Base-by-base conservation (phyloP, 805 yeast genomes). In the Nakazawaea ishiwadae region DNA sequence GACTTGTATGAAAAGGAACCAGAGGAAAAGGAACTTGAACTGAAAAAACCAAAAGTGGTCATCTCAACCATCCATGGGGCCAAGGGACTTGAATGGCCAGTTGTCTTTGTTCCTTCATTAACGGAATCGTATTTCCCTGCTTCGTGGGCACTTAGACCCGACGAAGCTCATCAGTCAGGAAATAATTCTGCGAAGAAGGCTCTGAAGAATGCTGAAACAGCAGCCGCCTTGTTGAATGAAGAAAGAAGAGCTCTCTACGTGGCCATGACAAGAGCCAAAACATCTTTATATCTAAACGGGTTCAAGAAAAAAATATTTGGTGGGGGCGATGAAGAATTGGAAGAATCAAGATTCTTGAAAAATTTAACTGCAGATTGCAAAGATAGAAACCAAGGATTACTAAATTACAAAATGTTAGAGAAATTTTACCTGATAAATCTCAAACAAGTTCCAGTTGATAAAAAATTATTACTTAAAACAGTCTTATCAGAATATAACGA, bases 11-110 rank as follows among this genome's bases (percentile, higher is more conserved):
- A 65, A 38, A 47, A 55, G 1, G 42, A 44, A 33, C 18, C 28
- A n/a, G 64, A 58, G 3, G 50, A 48, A 5, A 10, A 23, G 10
- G 10, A 7, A 23, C 10, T 27, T 10, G 10, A 7, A 23, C 10
- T 27, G 3, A 40, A 37, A 17, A 38, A 26, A 1, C 51, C 59
- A 3, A 54, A 51, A 34, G 59, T 62, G 6, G 50, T 56, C 1
- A 54, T 91, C 0, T 83, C 95, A 0, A 93, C 98, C 0, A 83
- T 91, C 10, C 99, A 91, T 56, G 87, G 89, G 0, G 79, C 97
- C 1, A 91, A 91, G 57, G 99, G 99, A 1, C 66, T 90, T 2
- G 99, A 91, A 56, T 91, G 98, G 97, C 91, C 96, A 0, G 77
- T 86, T 11, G 97, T 91, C 0, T 86, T 87, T 54, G 74, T 87